Percentiles rank a stretch among this genome's conserved stretches.
Conservation (phyloP, 2,329 filamentous ascomycete genomes). For the Fusarium miscanthi region DNA sequence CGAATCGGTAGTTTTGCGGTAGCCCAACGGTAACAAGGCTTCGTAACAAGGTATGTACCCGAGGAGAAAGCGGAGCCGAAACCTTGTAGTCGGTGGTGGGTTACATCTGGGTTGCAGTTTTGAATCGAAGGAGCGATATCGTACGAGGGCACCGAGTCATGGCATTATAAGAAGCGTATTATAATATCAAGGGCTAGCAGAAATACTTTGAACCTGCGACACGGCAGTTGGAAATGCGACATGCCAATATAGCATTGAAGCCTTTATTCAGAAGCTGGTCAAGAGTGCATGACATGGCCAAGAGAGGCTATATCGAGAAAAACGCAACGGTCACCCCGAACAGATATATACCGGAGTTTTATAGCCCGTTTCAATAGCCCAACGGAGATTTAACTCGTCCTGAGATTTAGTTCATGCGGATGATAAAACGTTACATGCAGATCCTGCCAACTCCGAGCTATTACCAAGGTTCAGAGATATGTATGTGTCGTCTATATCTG, state of each 20-base stretch:
- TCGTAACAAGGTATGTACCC: too few species aligned
- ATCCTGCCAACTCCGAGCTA: not conserved
- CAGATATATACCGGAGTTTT: not conserved
- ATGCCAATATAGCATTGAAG: not conserved
- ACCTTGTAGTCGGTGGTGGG: not conserved
- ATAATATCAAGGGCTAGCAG: not conserved
- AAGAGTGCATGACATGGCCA: not conserved
- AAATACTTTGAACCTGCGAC: not conserved
- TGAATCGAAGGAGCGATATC: not conserved
- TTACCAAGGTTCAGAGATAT: not conserved
- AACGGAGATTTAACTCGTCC: not conserved
- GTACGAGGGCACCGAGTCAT: not conserved
- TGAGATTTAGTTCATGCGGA: not conserved
- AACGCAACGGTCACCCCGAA: not conserved
- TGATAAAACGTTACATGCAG: not conserved
- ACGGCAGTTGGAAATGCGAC: fast-evolving
- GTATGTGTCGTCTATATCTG: not conserved
- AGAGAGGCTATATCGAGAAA: not conserved
- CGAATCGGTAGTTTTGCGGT: not conserved
- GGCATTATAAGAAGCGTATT: not conserved
- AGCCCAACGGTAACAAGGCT: not conserved
- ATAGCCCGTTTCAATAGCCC: not conserved
- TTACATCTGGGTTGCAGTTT: not conserved
- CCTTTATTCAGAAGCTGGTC: not conserved
- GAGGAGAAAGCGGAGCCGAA: not conserved